These are phyloP conservation scores for Colletotrichum karsti DNA, from an alignment of 2,329 filamentous ascomycete genomes.

Conservation along the genomic window DNA sequence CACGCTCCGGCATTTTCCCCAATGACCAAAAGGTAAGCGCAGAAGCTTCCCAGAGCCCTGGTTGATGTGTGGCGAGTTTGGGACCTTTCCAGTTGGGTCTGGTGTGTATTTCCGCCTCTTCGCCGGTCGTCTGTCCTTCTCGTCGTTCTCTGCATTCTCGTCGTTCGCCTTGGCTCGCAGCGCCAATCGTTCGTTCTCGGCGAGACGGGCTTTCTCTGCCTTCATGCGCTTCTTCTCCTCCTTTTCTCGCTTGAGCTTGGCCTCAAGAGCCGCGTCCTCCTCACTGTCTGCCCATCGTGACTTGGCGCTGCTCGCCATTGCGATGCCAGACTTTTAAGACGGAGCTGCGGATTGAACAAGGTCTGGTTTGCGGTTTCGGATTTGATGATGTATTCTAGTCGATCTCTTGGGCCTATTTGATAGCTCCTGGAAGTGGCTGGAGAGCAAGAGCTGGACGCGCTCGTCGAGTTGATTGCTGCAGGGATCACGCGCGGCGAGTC, in stretches of 20 bases:
- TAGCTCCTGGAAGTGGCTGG: too few species aligned
- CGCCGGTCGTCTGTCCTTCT: conserved; percentile 55
- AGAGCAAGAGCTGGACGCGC: not conserved
- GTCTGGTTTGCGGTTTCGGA: too few species aligned
- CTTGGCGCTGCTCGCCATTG: conserved; percentile 68
- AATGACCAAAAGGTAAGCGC: conserved; percentile 74
- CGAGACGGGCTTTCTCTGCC: conserved; percentile 79
- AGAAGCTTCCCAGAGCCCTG: conserved; percentile 65
- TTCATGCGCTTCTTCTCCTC: conserved; percentile 89
- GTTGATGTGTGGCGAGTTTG: conserved; percentile 32
- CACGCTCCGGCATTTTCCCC: conserved; percentile 78
- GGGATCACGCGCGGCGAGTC: conserved; percentile 13
- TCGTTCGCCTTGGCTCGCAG: conserved; percentile 24
- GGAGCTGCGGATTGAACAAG: too few species aligned
- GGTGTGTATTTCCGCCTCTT: conserved; percentile 71
- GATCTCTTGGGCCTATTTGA: too few species aligned
- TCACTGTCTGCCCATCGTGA: conserved; percentile 91
- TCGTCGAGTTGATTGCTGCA: not conserved
- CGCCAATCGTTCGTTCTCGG: conserved; percentile 58
- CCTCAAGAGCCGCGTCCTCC: conserved; percentile 79
- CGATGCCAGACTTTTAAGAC: not conserved
- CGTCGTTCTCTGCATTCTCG: conserved; percentile 35
- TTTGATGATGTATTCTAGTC: too few species aligned
- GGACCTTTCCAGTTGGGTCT: conserved; percentile 36
- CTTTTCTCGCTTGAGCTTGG: conserved; percentile 80